Percentiles rank a stretch among this genome's conserved stretches.
Evolutionary conservation across 148 eudicot species (phyloP).

Genomic region (Fagopyrum tataricum): DNA sequence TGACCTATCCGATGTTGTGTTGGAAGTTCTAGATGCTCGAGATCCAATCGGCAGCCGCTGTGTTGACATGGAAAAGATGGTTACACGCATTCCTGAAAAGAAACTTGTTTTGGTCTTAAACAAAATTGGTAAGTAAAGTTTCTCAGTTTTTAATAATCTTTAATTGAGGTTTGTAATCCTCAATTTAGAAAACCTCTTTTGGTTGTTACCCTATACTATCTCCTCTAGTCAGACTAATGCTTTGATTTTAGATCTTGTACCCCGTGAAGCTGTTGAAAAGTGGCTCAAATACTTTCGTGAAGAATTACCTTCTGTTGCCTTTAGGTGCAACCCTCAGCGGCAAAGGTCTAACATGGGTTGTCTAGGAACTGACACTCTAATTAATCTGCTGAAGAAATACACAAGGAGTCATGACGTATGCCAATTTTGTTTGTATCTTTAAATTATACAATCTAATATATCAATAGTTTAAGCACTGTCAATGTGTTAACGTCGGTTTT

Average conservation of each 20-base stretch:
- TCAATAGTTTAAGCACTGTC: no score
- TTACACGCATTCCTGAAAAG: slow-evolving; percentile 70
- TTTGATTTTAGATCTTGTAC: not conserved
- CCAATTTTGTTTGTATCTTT: not conserved
- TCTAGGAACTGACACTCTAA: slow-evolving; percentile 86
- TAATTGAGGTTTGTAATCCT: not conserved
- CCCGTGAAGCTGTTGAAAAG: not conserved
- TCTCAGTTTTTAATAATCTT: not conserved
- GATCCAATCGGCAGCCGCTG: slow-evolving; percentile 96
- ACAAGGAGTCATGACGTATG: slow-evolving; percentile 31
- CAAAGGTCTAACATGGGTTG: slow-evolving; percentile 52
- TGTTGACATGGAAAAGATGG: slow-evolving; percentile 87
- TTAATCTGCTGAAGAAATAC: slow-evolving; percentile 72
- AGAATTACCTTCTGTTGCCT: slow-evolving; percentile 89
- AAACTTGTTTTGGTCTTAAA: slow-evolving; percentile 83
- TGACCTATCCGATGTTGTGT: slow-evolving; percentile 90
- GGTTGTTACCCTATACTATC: no score
- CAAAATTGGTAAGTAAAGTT: slow-evolving; percentile 60
- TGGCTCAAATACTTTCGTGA: slow-evolving; percentile 51
- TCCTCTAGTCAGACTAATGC: not conserved
- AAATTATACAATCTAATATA: no score
- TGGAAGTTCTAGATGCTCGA: slow-evolving; percentile 98
- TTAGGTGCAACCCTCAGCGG: slow-evolving; percentile 87
- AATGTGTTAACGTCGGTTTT: not conserved
- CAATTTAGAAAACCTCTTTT: not conserved